Percentiles rank a stretch among this genome's conserved stretches.
Conservation (phyloP, 345 rosid species). For the Camelina laxa region DNA sequence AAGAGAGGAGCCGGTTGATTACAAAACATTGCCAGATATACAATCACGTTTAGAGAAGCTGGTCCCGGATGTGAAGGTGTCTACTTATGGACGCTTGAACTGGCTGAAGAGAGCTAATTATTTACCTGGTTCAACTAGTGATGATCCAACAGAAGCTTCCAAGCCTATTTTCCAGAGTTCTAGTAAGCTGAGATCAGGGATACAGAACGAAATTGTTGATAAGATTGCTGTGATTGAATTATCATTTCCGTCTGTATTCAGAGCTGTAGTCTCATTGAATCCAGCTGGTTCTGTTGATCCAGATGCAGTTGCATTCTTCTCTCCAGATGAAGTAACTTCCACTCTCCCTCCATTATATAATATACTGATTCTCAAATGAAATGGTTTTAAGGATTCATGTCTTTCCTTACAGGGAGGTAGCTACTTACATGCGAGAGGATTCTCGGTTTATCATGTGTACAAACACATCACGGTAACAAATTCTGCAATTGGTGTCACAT, state of each 20-base stretch:
- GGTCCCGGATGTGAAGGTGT: constrained; percentile 63
- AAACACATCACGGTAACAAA: constrained; percentile 71
- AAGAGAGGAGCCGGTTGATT: constrained; percentile 57
- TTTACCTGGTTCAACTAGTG: constrained; percentile 63
- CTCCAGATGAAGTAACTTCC: constrained; percentile 85
- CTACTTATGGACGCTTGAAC: constrained; percentile 70
- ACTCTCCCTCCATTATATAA: neutral
- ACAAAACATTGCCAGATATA: constrained; percentile 69
- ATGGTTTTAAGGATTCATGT: neutral
- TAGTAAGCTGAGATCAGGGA: constrained; percentile 61
- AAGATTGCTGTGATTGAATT: constrained; percentile 78
- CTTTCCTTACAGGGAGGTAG: constrained; percentile 72
- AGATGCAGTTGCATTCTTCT: constrained; percentile 94
- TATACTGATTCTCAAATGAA: constrained; percentile 9
- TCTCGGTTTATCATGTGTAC: constrained; percentile 69
- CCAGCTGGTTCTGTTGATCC: constrained; percentile 93
- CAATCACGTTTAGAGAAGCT: constrained; percentile 61
- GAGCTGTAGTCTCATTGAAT: constrained; percentile 83
- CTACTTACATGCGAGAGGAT: constrained; percentile 80
- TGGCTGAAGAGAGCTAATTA: constrained; percentile 88
- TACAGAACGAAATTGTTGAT: constrained; percentile 52
- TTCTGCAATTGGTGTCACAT: neutral
- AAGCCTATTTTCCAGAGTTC: constrained; percentile 63
- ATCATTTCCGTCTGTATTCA: constrained; percentile 71
- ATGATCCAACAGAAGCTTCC: constrained; percentile 58